Evolutionary conservation across 345 rosid species (phyloP).

Genomic region (Trapa bicornis): DNA sequence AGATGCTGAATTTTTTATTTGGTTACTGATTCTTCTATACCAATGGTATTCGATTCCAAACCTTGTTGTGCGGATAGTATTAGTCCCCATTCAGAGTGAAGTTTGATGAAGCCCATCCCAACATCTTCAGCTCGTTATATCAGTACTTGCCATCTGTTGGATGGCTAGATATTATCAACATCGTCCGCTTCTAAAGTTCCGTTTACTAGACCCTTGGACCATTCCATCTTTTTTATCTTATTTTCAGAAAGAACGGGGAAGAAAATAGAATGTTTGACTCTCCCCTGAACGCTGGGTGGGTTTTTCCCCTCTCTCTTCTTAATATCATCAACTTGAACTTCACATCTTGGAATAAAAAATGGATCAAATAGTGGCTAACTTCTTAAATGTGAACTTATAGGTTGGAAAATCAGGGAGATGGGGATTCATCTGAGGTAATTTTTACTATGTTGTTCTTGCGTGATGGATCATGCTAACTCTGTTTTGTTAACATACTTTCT

Average conservation of each 20-base stretch:
- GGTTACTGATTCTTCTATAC: background rate
- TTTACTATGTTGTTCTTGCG: background rate
- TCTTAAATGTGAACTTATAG: slow-evolving; percentile 18
- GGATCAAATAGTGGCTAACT: background rate
- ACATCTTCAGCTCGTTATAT: background rate
- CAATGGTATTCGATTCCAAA: background rate
- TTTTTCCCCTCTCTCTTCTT: background rate
- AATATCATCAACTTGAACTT: background rate
- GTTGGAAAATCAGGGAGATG: slow-evolving; percentile 22
- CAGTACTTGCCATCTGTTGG: background rate
- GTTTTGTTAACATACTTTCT: background rate
- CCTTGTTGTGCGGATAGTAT: no score
- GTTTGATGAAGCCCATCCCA: background rate
- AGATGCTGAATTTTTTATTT: background rate
- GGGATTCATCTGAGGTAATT: slow-evolving; percentile 31
- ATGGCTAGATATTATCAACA: background rate
- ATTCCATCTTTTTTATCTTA: background rate
- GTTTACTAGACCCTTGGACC: background rate
- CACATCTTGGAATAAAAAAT: background rate
- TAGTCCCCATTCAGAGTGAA: background rate
- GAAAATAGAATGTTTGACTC: slow-evolving; percentile 17
- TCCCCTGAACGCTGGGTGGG: slow-evolving; percentile 25
- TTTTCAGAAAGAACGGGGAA: slow-evolving; percentile 31
- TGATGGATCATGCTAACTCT: background rate
- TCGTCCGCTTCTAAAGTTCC: background rate